A percentile compares a stretch with the other conserved stretches of the same genome.
phyloP scores from a whole-genome alignment of 2,329 filamentous ascomycete species.

The Colletotrichum graminicola region DNA sequence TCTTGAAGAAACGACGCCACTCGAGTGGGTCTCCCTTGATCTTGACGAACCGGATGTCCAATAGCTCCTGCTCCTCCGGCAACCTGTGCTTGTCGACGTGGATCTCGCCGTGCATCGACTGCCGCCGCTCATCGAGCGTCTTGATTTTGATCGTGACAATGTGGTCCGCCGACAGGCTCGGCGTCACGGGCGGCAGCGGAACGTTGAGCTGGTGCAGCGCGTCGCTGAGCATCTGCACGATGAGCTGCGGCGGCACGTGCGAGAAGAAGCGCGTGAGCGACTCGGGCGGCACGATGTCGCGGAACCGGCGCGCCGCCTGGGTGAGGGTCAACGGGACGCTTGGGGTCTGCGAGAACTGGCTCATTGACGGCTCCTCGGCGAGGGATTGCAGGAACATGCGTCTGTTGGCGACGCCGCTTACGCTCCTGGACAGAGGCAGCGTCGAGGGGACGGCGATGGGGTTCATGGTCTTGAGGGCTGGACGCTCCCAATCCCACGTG shows the following conservation, averaged over 20 bases:
- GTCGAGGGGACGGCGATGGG: conserved; percentile 60
- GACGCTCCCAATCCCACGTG: conserved; percentile 90
- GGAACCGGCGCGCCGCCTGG: conserved; percentile 88
- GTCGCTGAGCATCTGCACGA: conserved; percentile 84
- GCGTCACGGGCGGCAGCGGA: conserved; percentile 68
- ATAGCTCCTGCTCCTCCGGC: conserved; percentile 69
- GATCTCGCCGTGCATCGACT: conserved; percentile 81
- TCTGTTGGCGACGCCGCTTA: conserved; percentile 50
- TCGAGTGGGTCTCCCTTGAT: conserved; percentile 95
- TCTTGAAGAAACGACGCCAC: conserved; percentile 98
- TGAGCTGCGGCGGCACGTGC: conserved; percentile 77
- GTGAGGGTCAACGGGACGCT: conserved; percentile 86
- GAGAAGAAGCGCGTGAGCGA: conserved; percentile 94
- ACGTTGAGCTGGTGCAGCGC: conserved; percentile 89
- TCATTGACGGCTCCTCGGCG: conserved; percentile 86
- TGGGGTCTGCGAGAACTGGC: conserved; percentile 85
- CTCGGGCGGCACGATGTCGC: conserved; percentile 90
- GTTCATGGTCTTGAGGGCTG: conserved; percentile 67
- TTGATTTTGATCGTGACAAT: conserved; percentile 78
- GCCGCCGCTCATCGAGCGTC: conserved; percentile 78
- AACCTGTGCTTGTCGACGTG: conserved; percentile 75
- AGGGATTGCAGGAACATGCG: conserved; percentile 70
- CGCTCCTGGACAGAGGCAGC: conserved; percentile 57
- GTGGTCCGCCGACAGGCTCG: conserved; percentile 65
- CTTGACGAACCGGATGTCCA: conserved; percentile 93